Evolutionary conservation across 257 asterid genomes (phyloP).

Genomic region (Nicotiana benthamiana): DNA sequence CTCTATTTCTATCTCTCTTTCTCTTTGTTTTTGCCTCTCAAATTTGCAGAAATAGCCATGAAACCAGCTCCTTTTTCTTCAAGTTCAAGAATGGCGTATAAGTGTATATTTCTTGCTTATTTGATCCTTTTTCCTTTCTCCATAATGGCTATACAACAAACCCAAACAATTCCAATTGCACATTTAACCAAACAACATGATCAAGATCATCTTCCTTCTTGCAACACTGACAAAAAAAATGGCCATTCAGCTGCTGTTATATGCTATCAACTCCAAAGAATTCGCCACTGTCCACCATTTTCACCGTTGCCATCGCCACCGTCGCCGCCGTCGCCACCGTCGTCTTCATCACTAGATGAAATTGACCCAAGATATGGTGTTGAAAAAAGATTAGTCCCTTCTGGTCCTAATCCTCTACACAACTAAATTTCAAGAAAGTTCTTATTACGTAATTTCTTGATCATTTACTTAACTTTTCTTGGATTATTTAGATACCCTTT

Average conservation of each 20-base stretch:
- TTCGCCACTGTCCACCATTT: slow-evolving; percentile 54
- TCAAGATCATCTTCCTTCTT: slow-evolving; percentile 17
- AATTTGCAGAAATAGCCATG: slow-evolving; percentile 17
- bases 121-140: slow-evolving; percentile 15
- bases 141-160: slow-evolving; percentile 1
- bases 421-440: slow-evolving; percentile 29
- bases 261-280: slow-evolving; percentile 38
- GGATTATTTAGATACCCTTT: background rate
- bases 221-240: slow-evolving; percentile 20
- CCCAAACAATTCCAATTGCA: background rate
- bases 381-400: slow-evolving; percentile 69
- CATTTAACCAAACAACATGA: background rate
- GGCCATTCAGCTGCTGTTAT: slow-evolving; percentile 17
- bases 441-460: background rate
- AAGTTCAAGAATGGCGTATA: background rate
- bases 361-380: slow-evolving; percentile 82
- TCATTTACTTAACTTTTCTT: background rate
- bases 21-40: background rate
- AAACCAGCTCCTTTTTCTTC: slow-evolving; percentile 18
- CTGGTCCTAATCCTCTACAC: slow-evolving; percentile 94
- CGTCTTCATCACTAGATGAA: slow-evolving; percentile 24
- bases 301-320: slow-evolving; percentile 28
- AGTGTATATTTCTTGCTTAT: background rate
- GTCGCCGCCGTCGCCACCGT: slow-evolving; percentile 9
- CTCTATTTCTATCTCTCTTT: background rate